A percentile compares a stretch with the other conserved stretches of the same genome.
Evolutionary conservation across 805 yeast genomes (phyloP).

Genomic region (Barnettozyma californica): DNA sequence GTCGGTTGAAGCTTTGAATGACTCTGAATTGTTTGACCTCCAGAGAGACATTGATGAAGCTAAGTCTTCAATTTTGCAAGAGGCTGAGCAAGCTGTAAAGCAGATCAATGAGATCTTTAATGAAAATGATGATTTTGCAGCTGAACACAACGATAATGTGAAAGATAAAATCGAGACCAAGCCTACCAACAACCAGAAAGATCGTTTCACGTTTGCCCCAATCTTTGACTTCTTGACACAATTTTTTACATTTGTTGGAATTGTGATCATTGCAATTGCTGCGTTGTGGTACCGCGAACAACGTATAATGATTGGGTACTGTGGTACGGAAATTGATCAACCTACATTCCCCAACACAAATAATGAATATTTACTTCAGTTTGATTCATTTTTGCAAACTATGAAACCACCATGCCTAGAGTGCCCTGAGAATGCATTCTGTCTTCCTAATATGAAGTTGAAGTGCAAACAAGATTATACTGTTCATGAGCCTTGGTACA

Average conservation of each 20-base stretch:
- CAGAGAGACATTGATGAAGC: slow-evolving; percentile 23
- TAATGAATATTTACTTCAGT: slow-evolving; percentile 27
- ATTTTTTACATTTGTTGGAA: slow-evolving; percentile 29
- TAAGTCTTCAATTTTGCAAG: slow-evolving; percentile 20
- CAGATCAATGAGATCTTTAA: slow-evolving; percentile 19
- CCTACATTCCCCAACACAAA: slow-evolving; percentile 33
- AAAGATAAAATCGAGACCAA: slow-evolving; percentile 1
- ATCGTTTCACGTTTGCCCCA: slow-evolving; percentile 3
- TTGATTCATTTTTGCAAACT: slow-evolving; percentile 42
- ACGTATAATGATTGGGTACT: slow-evolving; percentile 60
- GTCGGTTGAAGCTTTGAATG: slow-evolving; percentile 8
- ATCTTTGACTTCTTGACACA: slow-evolving; percentile 19
- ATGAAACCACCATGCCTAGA: slow-evolving; percentile 60
- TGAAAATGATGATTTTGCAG: slow-evolving; percentile 1
- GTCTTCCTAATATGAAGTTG: slow-evolving; percentile 53
- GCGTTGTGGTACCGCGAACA: slow-evolving; percentile 63
- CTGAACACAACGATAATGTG: neutral
- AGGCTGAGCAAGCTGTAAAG: slow-evolving; percentile 25
- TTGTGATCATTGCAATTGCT: slow-evolving; percentile 35
- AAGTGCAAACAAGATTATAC: slow-evolving; percentile 69
- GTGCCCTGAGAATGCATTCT: slow-evolving; percentile 80
- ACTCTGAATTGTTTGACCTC: slow-evolving; percentile 16
- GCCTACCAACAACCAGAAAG: slow-evolving; percentile 5
- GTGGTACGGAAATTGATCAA: slow-evolving; percentile 55
- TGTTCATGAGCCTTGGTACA: slow-evolving; percentile 46